These are phyloP conservation scores for Entamoeba invadens DNA, from an alignment of 208 protist genomes.

Conservation along the genomic window DNA sequence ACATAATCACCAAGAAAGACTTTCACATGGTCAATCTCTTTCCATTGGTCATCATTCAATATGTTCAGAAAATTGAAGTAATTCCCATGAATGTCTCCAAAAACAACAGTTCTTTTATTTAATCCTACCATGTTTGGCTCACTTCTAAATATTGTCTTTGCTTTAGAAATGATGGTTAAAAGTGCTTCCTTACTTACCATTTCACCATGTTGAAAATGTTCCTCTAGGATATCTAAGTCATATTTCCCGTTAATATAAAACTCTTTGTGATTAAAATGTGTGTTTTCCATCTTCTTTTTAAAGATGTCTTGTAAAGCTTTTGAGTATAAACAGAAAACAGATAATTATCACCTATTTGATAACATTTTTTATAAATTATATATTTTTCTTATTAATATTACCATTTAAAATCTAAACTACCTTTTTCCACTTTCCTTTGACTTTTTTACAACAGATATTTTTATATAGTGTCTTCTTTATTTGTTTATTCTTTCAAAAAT, in stretches of 20 bases:
- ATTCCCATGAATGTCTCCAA: conserved; percentile 29
- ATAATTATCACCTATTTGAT: too few relatives aligned
- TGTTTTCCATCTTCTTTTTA: too few relatives aligned
- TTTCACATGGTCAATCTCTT: conserved; percentile 5
- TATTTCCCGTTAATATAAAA: not conserved
- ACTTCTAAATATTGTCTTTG: not conserved
- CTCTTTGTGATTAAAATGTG: too few relatives aligned
- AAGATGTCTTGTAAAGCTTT: too few relatives aligned
- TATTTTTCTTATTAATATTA: too few relatives aligned
- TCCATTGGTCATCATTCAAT: not conserved
- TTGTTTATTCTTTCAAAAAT: too few relatives aligned
- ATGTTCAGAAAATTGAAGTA: conserved; percentile 21
- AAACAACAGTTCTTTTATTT: not conserved
- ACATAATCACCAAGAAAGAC: conserved; percentile 36
- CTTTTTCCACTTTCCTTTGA: too few relatives aligned
- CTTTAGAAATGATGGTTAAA: not conserved
- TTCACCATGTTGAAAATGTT: not conserved
- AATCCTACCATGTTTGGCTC: not conserved
- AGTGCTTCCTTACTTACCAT: not conserved
- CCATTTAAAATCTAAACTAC: too few relatives aligned
- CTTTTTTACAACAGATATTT: too few relatives aligned
- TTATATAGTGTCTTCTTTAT: too few relatives aligned
- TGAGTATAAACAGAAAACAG: too few relatives aligned
- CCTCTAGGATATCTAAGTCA: not conserved
- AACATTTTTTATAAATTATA: too few relatives aligned